Evolutionary conservation across 345 rosid genomes (phyloP).

Genomic region (Euphorbia pulcherrima): DNA sequence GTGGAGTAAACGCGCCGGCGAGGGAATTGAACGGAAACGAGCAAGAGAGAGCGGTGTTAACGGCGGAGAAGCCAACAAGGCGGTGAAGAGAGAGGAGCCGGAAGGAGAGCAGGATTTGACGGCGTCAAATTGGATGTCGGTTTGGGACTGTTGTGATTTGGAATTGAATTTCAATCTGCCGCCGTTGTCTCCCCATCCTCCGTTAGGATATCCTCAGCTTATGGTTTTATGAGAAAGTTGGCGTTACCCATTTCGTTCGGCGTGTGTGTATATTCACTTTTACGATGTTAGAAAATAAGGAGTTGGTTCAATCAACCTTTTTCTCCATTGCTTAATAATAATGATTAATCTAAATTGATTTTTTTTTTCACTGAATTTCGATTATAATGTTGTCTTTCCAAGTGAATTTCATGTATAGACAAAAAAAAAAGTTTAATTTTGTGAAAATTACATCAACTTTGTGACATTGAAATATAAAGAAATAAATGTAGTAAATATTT

Average conservation of each 20-base stretch:
- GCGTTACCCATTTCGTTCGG: not conserved
- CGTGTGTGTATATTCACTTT: not conserved
- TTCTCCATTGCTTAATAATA: no score
- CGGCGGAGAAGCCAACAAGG: slow-evolving; percentile 13
- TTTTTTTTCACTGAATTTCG: no score
- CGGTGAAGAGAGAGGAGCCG: slow-evolving; percentile 31
- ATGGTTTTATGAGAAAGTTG: slow-evolving; percentile 14
- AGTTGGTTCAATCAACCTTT: no score
- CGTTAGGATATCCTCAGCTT: slow-evolving; percentile 18
- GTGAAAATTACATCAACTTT: no score
- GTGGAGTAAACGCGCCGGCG: slow-evolving; percentile 21
- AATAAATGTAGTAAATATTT: no score
- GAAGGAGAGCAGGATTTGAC: slow-evolving; percentile 27
- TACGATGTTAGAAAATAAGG: no score
- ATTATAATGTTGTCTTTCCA: no score
- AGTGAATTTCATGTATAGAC: no score
- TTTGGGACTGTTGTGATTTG: slow-evolving; percentile 30
- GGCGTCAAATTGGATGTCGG: slow-evolving; percentile 41
- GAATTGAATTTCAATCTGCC: slow-evolving; percentile 10
- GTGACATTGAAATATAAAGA: no score
- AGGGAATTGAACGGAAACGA: slow-evolving; percentile 39
- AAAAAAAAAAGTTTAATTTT: no score
- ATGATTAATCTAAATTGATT: no score
- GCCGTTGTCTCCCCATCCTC: slow-evolving; percentile 16
- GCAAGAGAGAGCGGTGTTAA: slow-evolving; percentile 25